These are phyloP conservation scores for Solanum hybrid DNA, from an alignment of 305 asterid genomes.

Conservation along the genomic window DNA sequence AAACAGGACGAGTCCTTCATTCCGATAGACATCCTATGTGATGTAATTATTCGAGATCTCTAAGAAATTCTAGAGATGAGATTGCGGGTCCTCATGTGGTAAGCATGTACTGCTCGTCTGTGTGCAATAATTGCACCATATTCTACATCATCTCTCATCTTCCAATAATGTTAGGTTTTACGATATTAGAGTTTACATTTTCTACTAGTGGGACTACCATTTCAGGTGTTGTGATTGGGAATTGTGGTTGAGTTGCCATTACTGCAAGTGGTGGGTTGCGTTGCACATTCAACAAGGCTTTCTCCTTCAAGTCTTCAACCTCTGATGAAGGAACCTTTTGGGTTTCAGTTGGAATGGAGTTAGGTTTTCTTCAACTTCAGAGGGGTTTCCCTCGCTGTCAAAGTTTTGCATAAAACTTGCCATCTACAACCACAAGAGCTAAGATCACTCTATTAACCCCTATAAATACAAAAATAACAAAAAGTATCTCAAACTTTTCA, in stretches of 20 bases:
- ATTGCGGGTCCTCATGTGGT: neutral
- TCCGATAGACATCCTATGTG: neutral
- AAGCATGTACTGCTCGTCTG: too few relatives aligned
- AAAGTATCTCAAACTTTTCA: too few relatives aligned
- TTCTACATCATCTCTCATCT: too few relatives aligned
- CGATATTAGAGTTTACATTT: neutral
- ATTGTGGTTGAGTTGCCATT: neutral
- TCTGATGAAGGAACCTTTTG: too few relatives aligned
- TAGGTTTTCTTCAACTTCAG: neutral
- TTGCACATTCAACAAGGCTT: neutral
- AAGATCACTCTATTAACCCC: too few relatives aligned
- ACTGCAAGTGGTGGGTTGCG: too few relatives aligned
- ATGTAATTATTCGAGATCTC: neutral
- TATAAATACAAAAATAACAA: too few relatives aligned
- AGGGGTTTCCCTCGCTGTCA: neutral
- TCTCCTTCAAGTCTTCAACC: neutral
- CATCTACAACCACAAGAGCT: too few relatives aligned
- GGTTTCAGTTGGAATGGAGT: neutral
- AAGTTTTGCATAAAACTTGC: too few relatives aligned
- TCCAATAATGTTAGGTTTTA: too few relatives aligned
- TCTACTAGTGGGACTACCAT: neutral
- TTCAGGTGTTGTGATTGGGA: too few relatives aligned
- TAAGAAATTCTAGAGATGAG: neutral
- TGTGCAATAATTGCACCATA: neutral
- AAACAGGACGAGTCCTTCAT: neutral